Evolutionary conservation across 2,329 filamentous ascomycete species (phyloP), one percentile per base, ranked within the genome.

Genomic region (Colletotrichum shisoi): DNA sequence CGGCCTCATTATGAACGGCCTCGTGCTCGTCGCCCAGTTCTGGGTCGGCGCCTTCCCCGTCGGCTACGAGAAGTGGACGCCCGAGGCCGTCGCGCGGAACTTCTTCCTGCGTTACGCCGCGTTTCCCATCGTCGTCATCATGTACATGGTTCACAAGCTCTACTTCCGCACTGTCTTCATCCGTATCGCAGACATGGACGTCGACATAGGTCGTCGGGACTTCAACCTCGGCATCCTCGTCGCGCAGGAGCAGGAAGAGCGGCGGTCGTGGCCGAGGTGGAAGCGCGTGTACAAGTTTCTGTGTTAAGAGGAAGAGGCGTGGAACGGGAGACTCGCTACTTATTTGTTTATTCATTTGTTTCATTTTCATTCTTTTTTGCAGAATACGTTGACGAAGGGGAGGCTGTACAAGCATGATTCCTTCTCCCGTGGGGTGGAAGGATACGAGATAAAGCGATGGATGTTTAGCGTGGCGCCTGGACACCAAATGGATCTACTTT

Each of bases 1-100:
- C 37, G 94, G 94, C 27, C 84, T 97, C 63, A 71, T 81, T 39
- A 87, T 96, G 76, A 96, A 97, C 79, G 64, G 84, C 21, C 79
- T 94, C 45, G 89, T 97, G 37, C 84, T 97, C 34, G 76, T 91
- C 52, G 92, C 91, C 1, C 93, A 97, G 76, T 94, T 96, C 81
- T 97, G 93, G 91, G 89, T 91, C 57, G 92, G 91, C 34, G 88
- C 91, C 4, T 93, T 89, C 75, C 93, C 94, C 4, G 84, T 94
- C 54, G 85, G 81, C 27, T 89, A 85, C 73, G 72, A 74, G 4
- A 61, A 78, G 0, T 81, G 81, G 76, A 80, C 81, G 0, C 69
- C 80, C 4, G 49, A 73, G 1, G 76, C 82, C 8, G 80, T 88
- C 46, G 85, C 86, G 0, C 77, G 86, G 69, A 87, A 83, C 71